A percentile compares a stretch with the other conserved stretches of the same genome.
Conservation (phyloP, 352 stramenopile species). For the Globisporangium viniferum region DNA sequence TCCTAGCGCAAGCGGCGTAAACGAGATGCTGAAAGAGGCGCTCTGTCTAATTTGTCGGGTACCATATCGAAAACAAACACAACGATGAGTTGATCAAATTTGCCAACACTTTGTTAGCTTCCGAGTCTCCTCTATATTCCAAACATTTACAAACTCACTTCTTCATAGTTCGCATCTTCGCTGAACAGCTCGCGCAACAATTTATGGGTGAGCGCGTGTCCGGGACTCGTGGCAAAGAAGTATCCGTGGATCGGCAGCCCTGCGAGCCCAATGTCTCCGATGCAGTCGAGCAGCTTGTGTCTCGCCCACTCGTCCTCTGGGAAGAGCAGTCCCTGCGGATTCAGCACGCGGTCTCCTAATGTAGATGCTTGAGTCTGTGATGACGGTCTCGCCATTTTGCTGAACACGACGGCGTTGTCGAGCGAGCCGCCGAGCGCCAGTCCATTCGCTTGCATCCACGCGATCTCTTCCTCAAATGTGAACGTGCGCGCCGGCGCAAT, state of each 20-base stretch:
- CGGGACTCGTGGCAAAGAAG: conserved; percentile 65
- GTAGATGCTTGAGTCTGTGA: neutral
- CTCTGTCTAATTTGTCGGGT: neutral
- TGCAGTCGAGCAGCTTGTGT: conserved; percentile 74
- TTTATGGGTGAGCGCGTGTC: conserved; percentile 59
- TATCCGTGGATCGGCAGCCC: conserved; percentile 58
- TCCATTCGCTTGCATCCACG: conserved; percentile 46
- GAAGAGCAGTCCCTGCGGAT: conserved; percentile 51
- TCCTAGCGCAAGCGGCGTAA: neutral
- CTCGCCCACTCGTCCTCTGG: conserved; percentile 55
- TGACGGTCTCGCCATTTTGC: conserved; percentile 2
- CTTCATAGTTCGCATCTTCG: conserved; percentile 42
- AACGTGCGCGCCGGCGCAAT: conserved; percentile 63
- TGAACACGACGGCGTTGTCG: conserved; percentile 67
- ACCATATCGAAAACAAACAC: neutral
- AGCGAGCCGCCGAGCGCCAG: conserved; percentile 60
- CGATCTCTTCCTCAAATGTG: conserved; percentile 71
- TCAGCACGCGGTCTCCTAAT: conserved; percentile 26
- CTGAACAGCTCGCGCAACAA: conserved; percentile 49
- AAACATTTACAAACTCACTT: conserved; percentile 9
- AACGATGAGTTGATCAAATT: neutral
- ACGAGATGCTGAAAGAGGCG: neutral
- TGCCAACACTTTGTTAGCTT: conserved; percentile 19
- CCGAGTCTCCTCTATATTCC: neutral
- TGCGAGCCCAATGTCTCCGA: conserved; percentile 57